Evolutionary conservation across 2,329 filamentous ascomycete species (phyloP), one percentile per base, ranked within the genome.

Genomic region (Sodiomyces alkalinus): DNA sequence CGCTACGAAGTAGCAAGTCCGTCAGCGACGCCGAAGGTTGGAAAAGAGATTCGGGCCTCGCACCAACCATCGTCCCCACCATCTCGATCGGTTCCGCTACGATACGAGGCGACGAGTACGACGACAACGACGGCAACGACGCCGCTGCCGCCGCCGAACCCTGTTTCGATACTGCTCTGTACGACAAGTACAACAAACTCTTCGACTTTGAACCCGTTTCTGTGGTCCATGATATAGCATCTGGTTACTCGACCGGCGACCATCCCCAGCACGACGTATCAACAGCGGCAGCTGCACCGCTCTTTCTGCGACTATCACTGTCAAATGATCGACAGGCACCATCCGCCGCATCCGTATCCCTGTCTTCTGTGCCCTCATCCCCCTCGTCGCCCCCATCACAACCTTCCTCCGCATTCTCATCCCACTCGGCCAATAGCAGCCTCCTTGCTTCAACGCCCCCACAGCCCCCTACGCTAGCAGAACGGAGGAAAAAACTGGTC

Each of bases 41-140:
- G 45, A 73, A 67, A 46, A 56, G 69, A 33, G 67, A 73, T 40
- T 73, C 67, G 15, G 63, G 58, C 6, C 56, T 66, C 28, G 60
- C 62, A 28, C 53, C 60, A 9, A 61, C 60, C 11, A 50, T 54
- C 18, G 60, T 58, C 16, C n/a, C n/a, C n/a, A n/a, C n/a, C n/a
- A n/a, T n/a, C n/a, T n/a, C n/a, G n/a, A n/a, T n/a, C n/a, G n/a
- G n/a, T n/a, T 44, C 49, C 5, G 43, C 43, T 31, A 56, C 53
- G 14, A 52, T 53, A 26, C 51, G 43, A 19, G 53, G 54, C 43
- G 51, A 47, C 32, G 60, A 60, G 32, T 46, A 57, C 36, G 48
- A 53, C 39, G 49, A 46, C 30, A 52, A 58, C 33, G 50, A 56
- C 27, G 51, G 49, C 14, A 47, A 46, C 28, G 40, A 45, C 28